Percentiles rank a stretch among this genome's conserved stretches.
These are phyloP conservation scores for Akanthomyces uredinophilus DNA, from an alignment of 2,329 filamentous ascomycete genomes.

Conservation along the genomic window DNA sequence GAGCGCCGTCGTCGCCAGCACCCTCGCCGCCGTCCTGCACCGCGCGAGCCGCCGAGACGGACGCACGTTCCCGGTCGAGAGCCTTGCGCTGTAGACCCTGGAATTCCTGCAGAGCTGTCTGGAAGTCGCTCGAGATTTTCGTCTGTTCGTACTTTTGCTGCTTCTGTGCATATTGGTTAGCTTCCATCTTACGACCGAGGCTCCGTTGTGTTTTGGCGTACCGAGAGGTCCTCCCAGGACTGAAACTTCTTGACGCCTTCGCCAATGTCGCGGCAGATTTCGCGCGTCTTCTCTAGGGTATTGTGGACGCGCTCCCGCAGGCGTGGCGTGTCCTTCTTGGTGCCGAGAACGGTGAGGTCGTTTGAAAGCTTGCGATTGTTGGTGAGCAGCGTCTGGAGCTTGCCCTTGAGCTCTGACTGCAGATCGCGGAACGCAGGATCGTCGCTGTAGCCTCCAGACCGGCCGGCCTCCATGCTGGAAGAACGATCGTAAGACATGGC, in stretches of 20 bases:
- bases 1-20: conserved; percentile 27
- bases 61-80: conserved; percentile 87
- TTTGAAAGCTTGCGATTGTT: conserved; percentile 81
- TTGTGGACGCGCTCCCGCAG: conserved; percentile 87
- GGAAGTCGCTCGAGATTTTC: conserved; percentile 91
- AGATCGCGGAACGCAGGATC: conserved; percentile 87
- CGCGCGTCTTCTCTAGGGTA: conserved; percentile 78
- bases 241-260: conserved; percentile 92
- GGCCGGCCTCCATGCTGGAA: conserved; percentile 74
- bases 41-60: conserved; percentile 74
- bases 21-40: conserved; percentile 62
- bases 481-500: conserved; percentile 89
- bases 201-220: conserved; percentile 31
- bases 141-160: conserved; percentile 95
- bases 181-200: background rate
- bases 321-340: conserved; percentile 83
- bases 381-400: conserved; percentile 82
- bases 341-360: conserved; percentile 81
- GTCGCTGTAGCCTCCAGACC: conserved; percentile 76
- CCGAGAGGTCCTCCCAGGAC: conserved; percentile 77
- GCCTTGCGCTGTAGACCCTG: conserved; percentile 85
- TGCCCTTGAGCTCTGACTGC: conserved; percentile 77
- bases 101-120: conserved; percentile 82
- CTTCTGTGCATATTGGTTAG: conserved; percentile 50
- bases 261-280: conserved; percentile 84